Evolutionary conservation across 345 rosid species (phyloP).

Genomic region (Brassica incana): DNA sequence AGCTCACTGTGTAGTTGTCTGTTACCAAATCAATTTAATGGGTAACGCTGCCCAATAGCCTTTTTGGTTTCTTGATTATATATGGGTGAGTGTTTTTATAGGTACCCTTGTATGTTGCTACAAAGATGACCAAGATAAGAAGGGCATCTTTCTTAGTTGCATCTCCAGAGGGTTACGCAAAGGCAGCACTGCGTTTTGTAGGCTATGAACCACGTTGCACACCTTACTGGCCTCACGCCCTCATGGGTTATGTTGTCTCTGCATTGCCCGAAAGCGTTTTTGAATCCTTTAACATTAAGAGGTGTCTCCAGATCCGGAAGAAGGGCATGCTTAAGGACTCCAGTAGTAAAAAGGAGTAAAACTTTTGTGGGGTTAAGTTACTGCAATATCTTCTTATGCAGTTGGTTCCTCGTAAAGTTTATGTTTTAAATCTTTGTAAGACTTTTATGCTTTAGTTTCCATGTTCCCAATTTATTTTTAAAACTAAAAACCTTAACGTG

Average conservation of each 20-base stretch:
- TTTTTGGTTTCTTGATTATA: not conserved
- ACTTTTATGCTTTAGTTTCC: slow-evolving; percentile 15
- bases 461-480: not conserved
- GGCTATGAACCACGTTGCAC: slow-evolving; percentile 77
- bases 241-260: slow-evolving; percentile 54
- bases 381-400: not conserved
- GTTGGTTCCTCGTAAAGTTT: slow-evolving; percentile 11
- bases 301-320: slow-evolving; percentile 58
- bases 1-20: slow-evolving; percentile 9
- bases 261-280: slow-evolving; percentile 53
- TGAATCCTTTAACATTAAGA: slow-evolving; percentile 54
- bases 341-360: slow-evolving; percentile 56
- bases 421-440: slow-evolving; percentile 6
- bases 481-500: slow-evolving; percentile 5
- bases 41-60: not conserved
- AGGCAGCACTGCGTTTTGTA: slow-evolving; percentile 61
- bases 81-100: slow-evolving; percentile 28
- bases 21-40: slow-evolving; percentile 5
- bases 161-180: slow-evolving; percentile 65
- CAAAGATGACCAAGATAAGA: slow-evolving; percentile 77
- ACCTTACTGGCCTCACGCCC: slow-evolving; percentile 80
- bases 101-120: slow-evolving; percentile 84
- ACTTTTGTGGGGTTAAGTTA: not conserved
- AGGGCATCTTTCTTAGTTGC: slow-evolving; percentile 77
- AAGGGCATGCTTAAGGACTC: slow-evolving; percentile 72